Percentiles rank a stretch among this genome's conserved stretches.
These are phyloP conservation scores for Craspedostauros australis DNA, from an alignment of 108 stramenopile species.

Conservation along the genomic window DNA sequence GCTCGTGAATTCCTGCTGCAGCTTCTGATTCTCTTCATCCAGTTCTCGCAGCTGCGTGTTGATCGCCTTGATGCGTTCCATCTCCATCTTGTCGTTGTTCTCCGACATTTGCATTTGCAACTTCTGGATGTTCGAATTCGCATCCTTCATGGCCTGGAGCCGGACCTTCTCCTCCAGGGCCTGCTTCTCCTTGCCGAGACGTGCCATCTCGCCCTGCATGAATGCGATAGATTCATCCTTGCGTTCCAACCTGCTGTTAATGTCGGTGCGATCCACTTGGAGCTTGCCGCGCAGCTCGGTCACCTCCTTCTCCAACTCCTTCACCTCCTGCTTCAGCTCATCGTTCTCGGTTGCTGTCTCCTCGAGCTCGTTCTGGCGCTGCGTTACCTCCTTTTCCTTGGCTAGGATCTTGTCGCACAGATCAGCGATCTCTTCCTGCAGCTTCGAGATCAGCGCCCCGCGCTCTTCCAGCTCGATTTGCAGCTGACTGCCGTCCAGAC, in stretches of 20 bases:
- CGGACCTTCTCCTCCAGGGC: conserved; percentile 6
- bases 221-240: conserved; percentile 30
- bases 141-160: conserved; percentile 7
- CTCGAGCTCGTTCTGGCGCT: conserved; percentile 22
- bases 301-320: conserved; percentile 20
- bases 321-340: conserved; percentile 5
- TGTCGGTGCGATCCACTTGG: conserved; percentile 6
- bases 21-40: conserved; percentile 14
- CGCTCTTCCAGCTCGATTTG: no score
- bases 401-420: conserved; percentile 25
- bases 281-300: conserved; percentile 7
- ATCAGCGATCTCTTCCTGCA: conserved; percentile 22
- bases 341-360: conserved; percentile 13
- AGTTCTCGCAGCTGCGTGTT: conserved; percentile 10
- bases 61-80: conserved; percentile 9
- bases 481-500: no score
- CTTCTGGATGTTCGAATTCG: conserved; percentile 6
- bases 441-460: no score
- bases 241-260: conserved; percentile 16
- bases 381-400: conserved; percentile 20
- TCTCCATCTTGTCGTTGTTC: conserved; percentile 16
- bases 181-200: conserved; percentile 29
- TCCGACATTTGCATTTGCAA: conserved; percentile 2
- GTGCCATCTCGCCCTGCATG: conserved; percentile 33
- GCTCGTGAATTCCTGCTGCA: conserved; percentile 19